A percentile compares a stretch with the other conserved stretches of the same genome.
Conservation (phyloP, 371 early-diverging fungal species). For the Rhizopus microsporus region DNA sequence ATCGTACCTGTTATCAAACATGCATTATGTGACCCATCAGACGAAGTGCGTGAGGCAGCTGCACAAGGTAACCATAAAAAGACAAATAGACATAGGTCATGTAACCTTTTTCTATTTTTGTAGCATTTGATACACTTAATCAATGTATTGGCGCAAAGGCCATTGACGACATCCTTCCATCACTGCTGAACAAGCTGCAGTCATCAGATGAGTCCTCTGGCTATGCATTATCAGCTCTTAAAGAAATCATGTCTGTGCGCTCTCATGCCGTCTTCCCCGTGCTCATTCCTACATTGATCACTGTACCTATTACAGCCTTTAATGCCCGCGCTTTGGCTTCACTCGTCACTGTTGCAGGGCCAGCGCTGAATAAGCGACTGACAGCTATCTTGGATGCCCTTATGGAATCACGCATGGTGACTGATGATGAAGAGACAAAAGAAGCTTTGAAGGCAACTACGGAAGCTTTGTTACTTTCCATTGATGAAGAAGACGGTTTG, state of each 20-base stretch:
- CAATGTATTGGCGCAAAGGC: slow-evolving; percentile 88
- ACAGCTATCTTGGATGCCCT: slow-evolving; percentile 78
- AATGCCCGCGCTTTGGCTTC: slow-evolving; percentile 91
- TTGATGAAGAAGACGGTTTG: slow-evolving; percentile 81
- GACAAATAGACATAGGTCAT: neutral
- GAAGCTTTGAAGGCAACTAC: slow-evolving; percentile 71
- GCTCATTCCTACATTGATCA: slow-evolving; percentile 88
- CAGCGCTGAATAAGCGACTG: slow-evolving; percentile 81
- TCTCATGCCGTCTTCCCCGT: slow-evolving; percentile 96
- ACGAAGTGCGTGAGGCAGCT: slow-evolving; percentile 91
- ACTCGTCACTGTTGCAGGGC: slow-evolving; percentile 90
- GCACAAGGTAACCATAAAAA: slow-evolving; percentile 59
- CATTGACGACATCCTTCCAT: slow-evolving; percentile 90
- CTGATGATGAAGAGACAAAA: slow-evolving; percentile 69
- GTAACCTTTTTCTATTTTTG: slow-evolving; percentile 4
- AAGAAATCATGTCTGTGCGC: slow-evolving; percentile 95
- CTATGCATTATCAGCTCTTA: slow-evolving; percentile 90
- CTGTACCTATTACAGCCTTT: slow-evolving; percentile 86
- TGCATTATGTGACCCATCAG: slow-evolving; percentile 77
- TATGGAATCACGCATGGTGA: slow-evolving; percentile 67
- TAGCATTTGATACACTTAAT: slow-evolving; percentile 91
- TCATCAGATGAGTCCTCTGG: slow-evolving; percentile 64
- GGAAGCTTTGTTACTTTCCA: slow-evolving; percentile 63
- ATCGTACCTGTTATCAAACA: slow-evolving; percentile 80
- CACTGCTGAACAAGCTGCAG: slow-evolving; percentile 79